Percentiles rank a stretch among this genome's conserved stretches.
Evolutionary conservation across 2,329 filamentous ascomycete genomes (phyloP).

Genomic region (Paracorniculantispora psalliotae): DNA sequence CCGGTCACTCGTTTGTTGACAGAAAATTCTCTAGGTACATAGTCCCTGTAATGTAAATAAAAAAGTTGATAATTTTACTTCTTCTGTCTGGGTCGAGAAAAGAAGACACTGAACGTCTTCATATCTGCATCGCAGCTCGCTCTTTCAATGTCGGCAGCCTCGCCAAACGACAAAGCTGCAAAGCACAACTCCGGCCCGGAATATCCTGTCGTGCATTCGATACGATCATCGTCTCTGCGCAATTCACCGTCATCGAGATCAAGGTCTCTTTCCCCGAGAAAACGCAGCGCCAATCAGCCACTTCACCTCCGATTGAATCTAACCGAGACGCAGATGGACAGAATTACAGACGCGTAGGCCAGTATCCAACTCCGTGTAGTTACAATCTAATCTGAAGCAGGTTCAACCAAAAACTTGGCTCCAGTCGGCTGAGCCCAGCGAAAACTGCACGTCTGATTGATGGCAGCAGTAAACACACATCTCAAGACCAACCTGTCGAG

Average conservation of each 20-base stretch:
- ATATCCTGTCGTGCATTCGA: not conserved
- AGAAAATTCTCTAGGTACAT: not conserved
- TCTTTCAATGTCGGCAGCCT: not conserved
- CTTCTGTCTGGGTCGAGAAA: too few species aligned
- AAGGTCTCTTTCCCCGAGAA: conserved; percentile 32
- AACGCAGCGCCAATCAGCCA: conserved; percentile 31
- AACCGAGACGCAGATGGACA: conserved; percentile 45
- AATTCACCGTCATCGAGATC: conserved; percentile 20
- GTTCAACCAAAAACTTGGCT: conserved; percentile 22
- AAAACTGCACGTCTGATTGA: conserved; percentile 10
- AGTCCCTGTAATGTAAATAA: too few species aligned
- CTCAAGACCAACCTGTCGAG: not conserved
- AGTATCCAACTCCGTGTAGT: not conserved
- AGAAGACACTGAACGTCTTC: too few species aligned
- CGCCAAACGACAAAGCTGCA: not conserved
- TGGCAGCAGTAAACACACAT: conserved; percentile 10
- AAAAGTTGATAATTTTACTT: too few species aligned
- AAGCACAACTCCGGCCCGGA: conserved; percentile 1
- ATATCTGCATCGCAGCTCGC: not conserved
- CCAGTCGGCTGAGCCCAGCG: conserved; percentile 19
- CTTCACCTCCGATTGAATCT: conserved; percentile 44
- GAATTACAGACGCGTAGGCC: conserved; percentile 42
- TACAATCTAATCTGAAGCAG: conserved; percentile 14
- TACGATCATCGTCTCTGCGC: not conserved
- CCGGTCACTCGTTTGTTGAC: not conserved